Conservation (phyloP, 306 rosid species). For the Rubus idaeus region DNA sequence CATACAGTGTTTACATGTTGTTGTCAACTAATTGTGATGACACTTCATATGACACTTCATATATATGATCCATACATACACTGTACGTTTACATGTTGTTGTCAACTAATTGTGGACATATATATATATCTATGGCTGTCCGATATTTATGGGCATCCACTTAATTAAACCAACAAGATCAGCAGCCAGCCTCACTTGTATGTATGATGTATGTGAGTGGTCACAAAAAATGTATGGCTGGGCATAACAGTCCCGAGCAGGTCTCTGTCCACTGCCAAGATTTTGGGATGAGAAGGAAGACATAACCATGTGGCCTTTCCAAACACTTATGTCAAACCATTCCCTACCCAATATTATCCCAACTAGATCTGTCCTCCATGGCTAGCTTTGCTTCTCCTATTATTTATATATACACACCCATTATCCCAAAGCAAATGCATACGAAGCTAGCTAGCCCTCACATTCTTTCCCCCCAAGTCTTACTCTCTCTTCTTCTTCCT, state of each 20-base stretch:
- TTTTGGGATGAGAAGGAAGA: constrained; percentile 12
- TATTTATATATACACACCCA: constrained; percentile 32
- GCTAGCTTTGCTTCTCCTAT: constrained; percentile 19
- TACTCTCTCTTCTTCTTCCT: background rate
- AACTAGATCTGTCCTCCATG: background rate
- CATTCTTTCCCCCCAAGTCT: constrained; percentile 3
- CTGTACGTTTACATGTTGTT: background rate
- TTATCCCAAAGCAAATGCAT: background rate
- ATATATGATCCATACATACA: constrained; percentile 1
- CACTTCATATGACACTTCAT: background rate
- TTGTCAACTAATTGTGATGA: constrained; percentile 1
- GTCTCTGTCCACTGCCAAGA: constrained; percentile 18
- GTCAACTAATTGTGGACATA: constrained; percentile 5
- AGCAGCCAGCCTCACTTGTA: background rate
- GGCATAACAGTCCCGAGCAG: background rate
- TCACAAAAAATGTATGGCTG: background rate
- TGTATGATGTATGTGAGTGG: background rate
- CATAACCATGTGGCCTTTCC: constrained; percentile 32
- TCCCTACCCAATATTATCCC: constrained; percentile 9
- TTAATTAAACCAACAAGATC: background rate
- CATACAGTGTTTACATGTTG: constrained; percentile 1
- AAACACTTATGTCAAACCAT: constrained; percentile 13
- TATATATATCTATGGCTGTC: constrained; percentile 7
- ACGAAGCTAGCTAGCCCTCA: background rate
- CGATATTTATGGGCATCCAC: background rate